These are phyloP conservation scores for Puccinia coronata DNA, from an alignment of 1,284 basidiomycete species.

Conservation along the genomic window DNA sequence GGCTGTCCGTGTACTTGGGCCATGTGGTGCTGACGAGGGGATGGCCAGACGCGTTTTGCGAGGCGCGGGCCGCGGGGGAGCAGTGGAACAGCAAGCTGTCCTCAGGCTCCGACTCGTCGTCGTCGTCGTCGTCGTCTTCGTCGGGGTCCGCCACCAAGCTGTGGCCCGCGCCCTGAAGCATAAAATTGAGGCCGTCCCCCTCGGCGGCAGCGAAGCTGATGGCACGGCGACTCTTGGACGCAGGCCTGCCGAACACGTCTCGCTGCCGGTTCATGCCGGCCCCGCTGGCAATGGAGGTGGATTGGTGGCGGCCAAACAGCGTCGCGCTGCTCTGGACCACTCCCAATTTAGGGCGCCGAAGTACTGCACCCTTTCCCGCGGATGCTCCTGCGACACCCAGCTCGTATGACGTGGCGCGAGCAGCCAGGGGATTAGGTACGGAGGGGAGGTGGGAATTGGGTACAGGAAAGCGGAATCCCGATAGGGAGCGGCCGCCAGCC, in stretches of 20 bases:
- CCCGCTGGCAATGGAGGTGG: background rate
- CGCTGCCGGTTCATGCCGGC: conserved; percentile 8
- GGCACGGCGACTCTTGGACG: conserved; percentile 40
- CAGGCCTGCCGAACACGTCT: conserved; percentile 37
- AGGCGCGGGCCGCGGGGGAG: conserved; percentile 37
- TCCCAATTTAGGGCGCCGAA: conserved; percentile 17
- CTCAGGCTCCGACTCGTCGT: conserved; percentile 39
- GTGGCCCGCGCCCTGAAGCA: background rate
- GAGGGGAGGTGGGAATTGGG: conserved; percentile 29
- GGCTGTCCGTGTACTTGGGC: conserved; percentile 29
- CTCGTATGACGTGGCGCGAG: background rate
- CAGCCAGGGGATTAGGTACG: background rate
- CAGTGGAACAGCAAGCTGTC: conserved; percentile 18
- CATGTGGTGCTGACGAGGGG: conserved; percentile 35
- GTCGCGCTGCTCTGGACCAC: conserved; percentile 45
- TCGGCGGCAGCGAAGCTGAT: conserved; percentile 46
- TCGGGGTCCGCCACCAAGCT: conserved; percentile 8
- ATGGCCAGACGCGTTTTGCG: background rate
- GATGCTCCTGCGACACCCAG: background rate
- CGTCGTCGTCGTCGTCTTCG: conserved; percentile 48
- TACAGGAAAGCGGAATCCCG: conserved; percentile 46
- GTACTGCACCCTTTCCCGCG: background rate
- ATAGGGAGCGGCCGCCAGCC: conserved; percentile 34
- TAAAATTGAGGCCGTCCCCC: conserved; percentile 1
- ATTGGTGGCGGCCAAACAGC: conserved; percentile 35